Evolutionary conservation across 129 eudicot genomes (phyloP), one percentile per base, ranked within the genome.

Genomic region (Silybum marianum): DNA sequence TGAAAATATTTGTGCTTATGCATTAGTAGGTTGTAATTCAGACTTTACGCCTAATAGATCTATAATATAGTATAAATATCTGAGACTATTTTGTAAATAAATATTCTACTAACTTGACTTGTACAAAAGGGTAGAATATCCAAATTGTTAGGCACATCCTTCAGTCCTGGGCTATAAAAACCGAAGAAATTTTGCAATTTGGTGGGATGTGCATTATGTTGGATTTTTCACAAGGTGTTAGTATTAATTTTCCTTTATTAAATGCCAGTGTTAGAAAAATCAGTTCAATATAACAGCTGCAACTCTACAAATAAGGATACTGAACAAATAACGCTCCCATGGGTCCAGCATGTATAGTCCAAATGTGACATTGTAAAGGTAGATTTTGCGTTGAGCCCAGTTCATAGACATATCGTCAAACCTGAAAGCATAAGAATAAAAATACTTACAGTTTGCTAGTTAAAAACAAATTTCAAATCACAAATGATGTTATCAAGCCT

Each of bases 241-340:
- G 36, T 32, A 32, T 32, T 32, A 32, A 32, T 32, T 32, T 32
- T 32, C 36, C 36, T 32, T 32, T 32, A 32, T 3, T 32, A 32
- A 32, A 32, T 48, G 60, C 8, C 7, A 2, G 24, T 10, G 14
- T 74, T 74, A 48, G 38, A 74, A 22, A 7, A 9, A 32, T 75
- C 48, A 28, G 71, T 75, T 58, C 19, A 58, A 30, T 16, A 54
- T 16, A 75, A 76, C n/a, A 9, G 36, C 6, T 72, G n/a, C 42
- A 34, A 38, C 19, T 5, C 6, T 14, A 73, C 34, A 54, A 28
- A 30, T 58, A 81, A 92, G 97, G 98, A 95, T 95, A 95, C 98
- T 95, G 91, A 95, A 92, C 34, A 95, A 88, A 62, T 80, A 92
- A 73, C 99, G 97, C 90, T 95, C 99, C 99, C 99, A 95, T 86